Evolutionary conservation across 176 grass and related monocot species (phyloP).

Genomic region (Saccharum officinarum): DNA sequence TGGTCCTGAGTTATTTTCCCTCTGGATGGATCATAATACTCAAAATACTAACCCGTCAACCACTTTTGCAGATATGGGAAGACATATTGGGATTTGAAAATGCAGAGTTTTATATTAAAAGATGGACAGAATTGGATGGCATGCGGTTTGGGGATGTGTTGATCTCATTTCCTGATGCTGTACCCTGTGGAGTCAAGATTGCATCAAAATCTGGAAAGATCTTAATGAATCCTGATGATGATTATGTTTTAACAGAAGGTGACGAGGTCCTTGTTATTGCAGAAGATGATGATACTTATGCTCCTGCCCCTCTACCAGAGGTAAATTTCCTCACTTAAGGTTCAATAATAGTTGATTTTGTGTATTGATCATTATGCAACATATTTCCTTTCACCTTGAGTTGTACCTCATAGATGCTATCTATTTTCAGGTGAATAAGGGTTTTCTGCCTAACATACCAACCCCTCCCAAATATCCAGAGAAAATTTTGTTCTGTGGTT

Average conservation of each 20-base stretch:
- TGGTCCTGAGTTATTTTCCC: neutral
- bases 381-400: neutral
- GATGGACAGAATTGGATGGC: constrained; percentile 91
- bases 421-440: constrained; percentile 61
- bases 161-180: constrained; percentile 93
- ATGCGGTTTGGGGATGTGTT: constrained; percentile 86
- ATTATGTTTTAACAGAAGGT: constrained; percentile 85
- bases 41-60: constrained; percentile 3
- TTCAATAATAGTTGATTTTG: constrained; percentile 14
- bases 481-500: constrained; percentile 98
- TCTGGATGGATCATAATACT: neutral
- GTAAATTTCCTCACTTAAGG: constrained; percentile 44
- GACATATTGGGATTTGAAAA: constrained; percentile 99
- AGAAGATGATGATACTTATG: constrained; percentile 99
- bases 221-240: constrained; percentile 85
- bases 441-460: constrained; percentile 71
- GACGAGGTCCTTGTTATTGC: constrained; percentile 95
- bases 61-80: constrained; percentile 92
- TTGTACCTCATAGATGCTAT: constrained; percentile 24
- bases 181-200: constrained; percentile 94
- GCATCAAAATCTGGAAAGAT: constrained; percentile 79
- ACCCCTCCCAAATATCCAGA: constrained; percentile 93
- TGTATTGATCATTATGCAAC: neutral
- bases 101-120: constrained; percentile 96
- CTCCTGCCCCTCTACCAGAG: constrained; percentile 62